Percentiles rank a stretch among this genome's conserved stretches.
phyloP scores from a whole-genome alignment of 345 rosid genomes.

The Rhizophora mangle region DNA sequence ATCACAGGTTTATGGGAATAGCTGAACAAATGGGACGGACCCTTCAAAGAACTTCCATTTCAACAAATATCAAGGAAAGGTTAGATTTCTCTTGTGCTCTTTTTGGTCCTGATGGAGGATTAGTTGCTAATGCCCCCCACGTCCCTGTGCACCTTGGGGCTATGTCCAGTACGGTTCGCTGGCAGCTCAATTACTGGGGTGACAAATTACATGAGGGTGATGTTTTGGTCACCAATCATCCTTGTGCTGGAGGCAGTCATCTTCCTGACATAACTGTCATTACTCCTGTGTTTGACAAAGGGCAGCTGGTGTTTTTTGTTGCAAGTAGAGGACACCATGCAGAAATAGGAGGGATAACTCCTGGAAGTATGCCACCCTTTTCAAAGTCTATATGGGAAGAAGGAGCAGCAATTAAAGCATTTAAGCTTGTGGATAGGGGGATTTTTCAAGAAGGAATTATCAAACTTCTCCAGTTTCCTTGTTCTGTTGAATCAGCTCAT shows the following conservation, averaged over 20 bases:
- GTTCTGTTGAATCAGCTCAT: constrained; percentile 41
- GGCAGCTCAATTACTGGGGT: constrained; percentile 91
- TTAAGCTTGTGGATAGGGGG: constrained; percentile 86
- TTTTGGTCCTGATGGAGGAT: constrained; percentile 89
- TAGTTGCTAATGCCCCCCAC: constrained; percentile 97
- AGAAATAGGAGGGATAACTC: constrained; percentile 97
- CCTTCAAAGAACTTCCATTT: constrained; percentile 92
- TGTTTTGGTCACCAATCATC: constrained; percentile 91
- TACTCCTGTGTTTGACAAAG: constrained; percentile 78
- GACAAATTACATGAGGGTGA: constrained; percentile 76
- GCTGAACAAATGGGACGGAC: constrained; percentile 99
- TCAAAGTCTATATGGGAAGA: constrained; percentile 94
- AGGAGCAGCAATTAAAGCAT: constrained; percentile 95
- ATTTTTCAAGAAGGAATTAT: constrained; percentile 81
- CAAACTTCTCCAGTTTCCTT: constrained; percentile 66
- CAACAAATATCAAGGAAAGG: constrained; percentile 92
- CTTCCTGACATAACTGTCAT: constrained; percentile 95
- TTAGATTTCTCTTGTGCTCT: constrained; percentile 97
- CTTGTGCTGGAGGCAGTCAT: constrained; percentile 96
- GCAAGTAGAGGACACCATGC: constrained; percentile 99
- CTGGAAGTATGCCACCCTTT: constrained; percentile 99
- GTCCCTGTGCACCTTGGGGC: constrained; percentile 98
- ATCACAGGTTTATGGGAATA: constrained; percentile 96
- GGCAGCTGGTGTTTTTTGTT: constrained; percentile 88
- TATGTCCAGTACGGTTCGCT: constrained; percentile 87